Base-by-base conservation (phyloP, 139 green algal species). In the Nannochloris sp. region DNA sequence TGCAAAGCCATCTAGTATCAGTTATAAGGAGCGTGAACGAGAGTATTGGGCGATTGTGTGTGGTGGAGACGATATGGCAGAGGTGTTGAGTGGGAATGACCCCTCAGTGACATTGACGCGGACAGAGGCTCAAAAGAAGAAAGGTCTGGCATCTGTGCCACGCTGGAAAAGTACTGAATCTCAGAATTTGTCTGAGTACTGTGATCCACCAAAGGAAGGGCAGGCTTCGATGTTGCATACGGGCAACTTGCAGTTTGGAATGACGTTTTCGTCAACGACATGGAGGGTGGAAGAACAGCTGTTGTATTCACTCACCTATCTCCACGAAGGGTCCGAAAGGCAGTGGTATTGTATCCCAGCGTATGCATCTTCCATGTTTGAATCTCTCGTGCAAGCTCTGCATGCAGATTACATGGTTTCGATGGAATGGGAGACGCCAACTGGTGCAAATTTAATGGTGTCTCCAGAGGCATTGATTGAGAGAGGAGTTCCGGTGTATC, bases 1-100 rank as follows among this genome's bases (percentile, higher is more conserved):
- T 6, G 68, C 37, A 10, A 56, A 60, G 14, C 62, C 61, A 8
- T 43, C 25, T 71, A 31, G 12, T 36, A 3, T 10, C 4, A 13
- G 17, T n/a, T 33, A 17, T 44, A 11, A 11, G 65, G 71, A 90
- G 28, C 31, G 90, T 5, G 91, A 97, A 79, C 74, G 69, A 3
- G 89, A 91, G 67, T 97, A 96, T 65, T 97, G 91, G 91, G 49
- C 81, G 20, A 82, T 97, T 12, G 88, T 97, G 58, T 90, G 97
- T 78, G 57, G 63, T 12, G 79, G 77, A 3, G 76, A 85, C 25
- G 84, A 93, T 57, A 69, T 71, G 2, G 81, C 95, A 33, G 88
- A 96, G 51, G 86, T 93, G 44, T 50, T 89, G 44, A 84, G 79
- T 56, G 87, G 69, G 12, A 73, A 74, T 29, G 85, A 91, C 67